Evolutionary conservation across 2,329 filamentous ascomycete genomes (phyloP), one percentile per base, ranked within the genome.

Genomic region (Trichophaea hybrida): DNA sequence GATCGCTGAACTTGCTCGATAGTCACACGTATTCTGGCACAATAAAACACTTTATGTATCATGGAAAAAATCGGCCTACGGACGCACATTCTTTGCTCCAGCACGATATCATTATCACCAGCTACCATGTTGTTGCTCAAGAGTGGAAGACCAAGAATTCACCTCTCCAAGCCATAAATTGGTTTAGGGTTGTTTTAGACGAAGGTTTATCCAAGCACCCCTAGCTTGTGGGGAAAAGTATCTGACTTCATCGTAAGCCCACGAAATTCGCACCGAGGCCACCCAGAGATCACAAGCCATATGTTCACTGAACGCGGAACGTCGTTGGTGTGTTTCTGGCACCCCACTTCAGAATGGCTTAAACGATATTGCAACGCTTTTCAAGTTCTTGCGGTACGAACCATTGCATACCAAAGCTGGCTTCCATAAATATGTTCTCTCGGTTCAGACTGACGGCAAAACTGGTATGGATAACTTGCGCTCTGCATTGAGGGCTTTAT

Each of bases 321-420:
- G 72, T 0, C 72, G 78, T 7, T 81, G 78, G 78, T 79, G 76
- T 62, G 70, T 79, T 0, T 76, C 76, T 0, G 77, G 77, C 0
- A 80, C 77, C 0, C 78, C 78, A 0, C 75, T 80, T 32, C 78
- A 80, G 59, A 80, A 80, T 63, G 70, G 69, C 1, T 70, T 80
- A 0, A 74, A 76, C 5, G 78, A 81, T 53, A 72, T 80, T 2
- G 77, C 75, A 0, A 72, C 77, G 0, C 69, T 81, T 0, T 72
- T 80, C 46, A 71, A 73, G 0, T 80, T 80, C 61, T 66, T 80
- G 24, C 69, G 71, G 46, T 71, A 74, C 1, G 69, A 69, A 17
- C 74, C 73, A 1, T 75, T 78, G 59, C 68, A 74, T 35, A 73
- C 68, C n/a, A 60, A 71, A 4, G 66, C 70, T 1, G 69, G 65